Percentiles rank a stretch among this genome's conserved stretches.
Conservation (phyloP, 2,329 filamentous ascomycete genomes). For the Ophiocordyceps camponoti-leonardi region DNA sequence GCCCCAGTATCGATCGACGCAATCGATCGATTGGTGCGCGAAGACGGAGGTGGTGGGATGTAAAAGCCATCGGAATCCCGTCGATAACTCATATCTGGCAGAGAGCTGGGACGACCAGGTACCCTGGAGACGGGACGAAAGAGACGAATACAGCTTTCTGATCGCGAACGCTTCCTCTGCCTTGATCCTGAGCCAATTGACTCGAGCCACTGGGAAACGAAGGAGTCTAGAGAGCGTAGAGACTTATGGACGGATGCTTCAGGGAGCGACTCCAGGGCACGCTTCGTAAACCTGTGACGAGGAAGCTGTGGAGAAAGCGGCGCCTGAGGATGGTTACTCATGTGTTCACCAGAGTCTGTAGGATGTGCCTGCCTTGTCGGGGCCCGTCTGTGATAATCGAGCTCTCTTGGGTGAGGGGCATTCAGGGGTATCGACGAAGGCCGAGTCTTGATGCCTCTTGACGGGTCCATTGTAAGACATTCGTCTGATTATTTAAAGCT, state of each 20-base stretch:
- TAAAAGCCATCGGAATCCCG: neutral
- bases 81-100: neutral
- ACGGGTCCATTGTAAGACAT: neutral
- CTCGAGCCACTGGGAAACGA: neutral
- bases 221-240: neutral
- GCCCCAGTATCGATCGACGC: neutral
- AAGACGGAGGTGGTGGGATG: neutral
- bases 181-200: neutral
- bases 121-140: neutral
- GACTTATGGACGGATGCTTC: neutral
- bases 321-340: neutral
- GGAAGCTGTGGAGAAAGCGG: neutral
- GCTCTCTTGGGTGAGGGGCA: neutral
- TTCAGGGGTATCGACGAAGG: neutral
- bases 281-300: neutral
- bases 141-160: neutral
- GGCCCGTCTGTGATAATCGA: neutral
- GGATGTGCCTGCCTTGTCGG: neutral
- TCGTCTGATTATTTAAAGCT: neutral
- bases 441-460: neutral
- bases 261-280: neutral
- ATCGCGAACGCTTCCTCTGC: neutral
- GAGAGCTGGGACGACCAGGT: neutral
- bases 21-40: neutral
- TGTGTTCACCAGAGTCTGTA: neutral